phyloP scores from a whole-genome alignment of 176 grass and related monocot species.

The Coix lacrymajobi region DNA sequence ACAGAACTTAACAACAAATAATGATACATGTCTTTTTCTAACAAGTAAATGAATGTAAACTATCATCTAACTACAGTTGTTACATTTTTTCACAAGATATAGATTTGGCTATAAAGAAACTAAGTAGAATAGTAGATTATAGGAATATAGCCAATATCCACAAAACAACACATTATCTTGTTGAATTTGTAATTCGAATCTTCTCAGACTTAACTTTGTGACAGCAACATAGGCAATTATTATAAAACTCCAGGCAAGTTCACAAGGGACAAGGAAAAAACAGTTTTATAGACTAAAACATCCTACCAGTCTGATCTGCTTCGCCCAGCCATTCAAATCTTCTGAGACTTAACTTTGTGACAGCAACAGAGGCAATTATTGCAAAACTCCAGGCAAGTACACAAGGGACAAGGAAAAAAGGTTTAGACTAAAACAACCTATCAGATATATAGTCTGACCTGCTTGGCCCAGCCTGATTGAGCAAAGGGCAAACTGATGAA shows the following conservation, averaged over 20 bases:
- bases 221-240: not conserved
- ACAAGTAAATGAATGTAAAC: not conserved
- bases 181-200: not conserved
- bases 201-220: not conserved
- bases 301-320: not conserved
- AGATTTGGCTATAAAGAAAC: slow-evolving; percentile 4
- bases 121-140: not conserved
- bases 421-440: not conserved
- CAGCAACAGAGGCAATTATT: not conserved
- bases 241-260: not conserved
- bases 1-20: not conserved
- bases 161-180: not conserved
- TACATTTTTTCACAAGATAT: not conserved
- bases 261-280: not conserved
- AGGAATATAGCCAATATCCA: slow-evolving; percentile 1
- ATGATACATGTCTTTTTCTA: not conserved
- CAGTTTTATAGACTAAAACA: not conserved
- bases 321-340: not conserved
- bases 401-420: not conserved
- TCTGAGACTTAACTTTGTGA: not conserved
- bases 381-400: not conserved
- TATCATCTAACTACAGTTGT: not conserved
- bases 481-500: not conserved
- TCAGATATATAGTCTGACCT: not conserved
- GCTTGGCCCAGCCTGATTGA: not conserved